A percentile compares a stretch with the other conserved stretches of the same genome.
phyloP scores from a whole-genome alignment of 1,284 basidiomycete species.

The Filobasidium uniguttulatum region DNA sequence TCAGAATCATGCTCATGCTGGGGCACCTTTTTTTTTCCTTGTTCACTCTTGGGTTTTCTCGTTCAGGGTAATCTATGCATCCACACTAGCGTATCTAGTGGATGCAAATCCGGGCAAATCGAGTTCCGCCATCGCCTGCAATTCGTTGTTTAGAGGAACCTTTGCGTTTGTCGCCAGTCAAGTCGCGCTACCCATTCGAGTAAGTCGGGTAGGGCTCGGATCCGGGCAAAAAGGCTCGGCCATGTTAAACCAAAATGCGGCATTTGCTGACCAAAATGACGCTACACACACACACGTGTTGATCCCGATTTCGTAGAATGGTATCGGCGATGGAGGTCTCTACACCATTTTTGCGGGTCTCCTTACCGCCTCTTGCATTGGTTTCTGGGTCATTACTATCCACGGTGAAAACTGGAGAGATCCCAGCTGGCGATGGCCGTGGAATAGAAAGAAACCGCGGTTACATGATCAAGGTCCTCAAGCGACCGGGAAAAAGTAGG shows the following conservation, averaged over 20 bases:
- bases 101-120: slow-evolving; percentile 45
- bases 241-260: too few species aligned
- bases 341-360: slow-evolving; percentile 59
- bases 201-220: too few species aligned
- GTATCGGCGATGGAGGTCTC: slow-evolving; percentile 54
- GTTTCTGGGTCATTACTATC: slow-evolving; percentile 19
- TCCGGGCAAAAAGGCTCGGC: too few species aligned
- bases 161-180: slow-evolving; percentile 32
- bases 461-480: not conserved
- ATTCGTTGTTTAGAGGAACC: slow-evolving; percentile 30
- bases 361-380: slow-evolving; percentile 38
- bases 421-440: slow-evolving; percentile 12
- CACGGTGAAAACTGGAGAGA: slow-evolving; percentile 14
- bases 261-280: too few species aligned
- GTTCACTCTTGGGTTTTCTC: not conserved
- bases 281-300: too few species aligned
- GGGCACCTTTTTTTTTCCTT: not conserved
- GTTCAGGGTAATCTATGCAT: slow-evolving; percentile 28
- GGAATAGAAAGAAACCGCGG: not conserved
- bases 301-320: slow-evolving; percentile 34
- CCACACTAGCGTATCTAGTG: slow-evolving; percentile 48
- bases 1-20: too few species aligned
- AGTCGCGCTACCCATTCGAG: slow-evolving; percentile 29
- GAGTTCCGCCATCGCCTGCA: slow-evolving; percentile 28
- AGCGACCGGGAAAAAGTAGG: not conserved